phyloP scores from a whole-genome alignment of 2,329 filamentous ascomycete species.

The Alternaria arbusti region DNA sequence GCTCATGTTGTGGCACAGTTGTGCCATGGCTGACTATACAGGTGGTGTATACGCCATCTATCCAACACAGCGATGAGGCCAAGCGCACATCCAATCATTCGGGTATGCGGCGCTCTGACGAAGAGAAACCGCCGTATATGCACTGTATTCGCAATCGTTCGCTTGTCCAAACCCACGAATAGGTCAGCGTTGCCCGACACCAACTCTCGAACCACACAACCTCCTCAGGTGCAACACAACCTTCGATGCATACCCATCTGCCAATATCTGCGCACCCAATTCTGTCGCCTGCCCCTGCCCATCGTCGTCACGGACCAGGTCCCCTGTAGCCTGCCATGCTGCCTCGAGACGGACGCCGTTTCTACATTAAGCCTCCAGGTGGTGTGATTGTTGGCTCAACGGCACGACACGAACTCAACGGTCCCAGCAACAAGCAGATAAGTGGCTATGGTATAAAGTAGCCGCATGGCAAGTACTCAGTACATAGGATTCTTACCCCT shows the following conservation, averaged over 20 bases:
- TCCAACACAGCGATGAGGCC: not conserved
- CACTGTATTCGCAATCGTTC: conserved; percentile 25
- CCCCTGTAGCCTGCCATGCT: conserved; percentile 12
- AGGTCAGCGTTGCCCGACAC: conserved; percentile 20
- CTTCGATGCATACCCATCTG: conserved; percentile 18
- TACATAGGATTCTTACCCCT: conserved; percentile 17
- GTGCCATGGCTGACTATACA: conserved; percentile 9
- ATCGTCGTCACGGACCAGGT: conserved; percentile 9
- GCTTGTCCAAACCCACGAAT: conserved; percentile 24
- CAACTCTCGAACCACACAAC: conserved; percentile 20
- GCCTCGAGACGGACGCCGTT: conserved; percentile 8
- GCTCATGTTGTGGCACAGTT: conserved; percentile 1
- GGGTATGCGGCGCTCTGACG: conserved; percentile 19
- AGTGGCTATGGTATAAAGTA: conserved; percentile 20
- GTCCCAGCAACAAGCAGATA: conserved; percentile 15
- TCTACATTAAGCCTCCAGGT: conserved; percentile 7
- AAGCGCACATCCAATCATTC: conserved; percentile 1
- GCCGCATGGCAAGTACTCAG: conserved; percentile 15
- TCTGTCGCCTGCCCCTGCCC: conserved; percentile 23
- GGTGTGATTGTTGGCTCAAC: conserved; percentile 21
- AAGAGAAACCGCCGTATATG: conserved; percentile 25
- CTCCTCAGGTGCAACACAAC: conserved; percentile 24
- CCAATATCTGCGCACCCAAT: conserved; percentile 19
- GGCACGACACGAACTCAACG: conserved; percentile 29
- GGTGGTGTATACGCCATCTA: not conserved